A percentile compares a stretch with the other conserved stretches of the same genome.
Conservation (phyloP, 192 early-diverging fungal species). For the Backusella macrospora region DNA sequence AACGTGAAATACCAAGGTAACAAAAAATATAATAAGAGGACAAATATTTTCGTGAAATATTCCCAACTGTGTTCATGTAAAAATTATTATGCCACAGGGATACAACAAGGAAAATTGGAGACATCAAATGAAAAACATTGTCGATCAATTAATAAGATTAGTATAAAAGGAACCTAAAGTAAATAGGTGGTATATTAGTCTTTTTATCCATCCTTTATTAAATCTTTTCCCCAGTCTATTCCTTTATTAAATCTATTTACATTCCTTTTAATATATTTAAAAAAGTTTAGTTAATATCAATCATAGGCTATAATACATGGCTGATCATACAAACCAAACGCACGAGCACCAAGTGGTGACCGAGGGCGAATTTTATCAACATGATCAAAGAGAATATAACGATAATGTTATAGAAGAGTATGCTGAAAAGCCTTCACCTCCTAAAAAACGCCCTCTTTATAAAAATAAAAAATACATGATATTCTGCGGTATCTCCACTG, state of each 20-base stretch:
- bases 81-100: neutral
- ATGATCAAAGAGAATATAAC: slow-evolving; percentile 13
- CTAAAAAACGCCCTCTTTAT: slow-evolving; percentile 44
- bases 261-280: slow-evolving; percentile 1
- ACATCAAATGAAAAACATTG: neutral
- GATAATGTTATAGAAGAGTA: slow-evolving; percentile 41
- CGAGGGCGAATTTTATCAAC: slow-evolving; percentile 14
- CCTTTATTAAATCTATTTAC: neutral
- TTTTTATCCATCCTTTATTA: neutral
- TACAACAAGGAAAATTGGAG: neutral
- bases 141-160: neutral
- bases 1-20: neutral
- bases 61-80: neutral
- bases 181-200: neutral
- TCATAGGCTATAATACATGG: neutral
- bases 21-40: neutral
- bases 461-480: slow-evolving; percentile 56
- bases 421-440: slow-evolving; percentile 44
- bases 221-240: neutral
- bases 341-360: slow-evolving; percentile 16
- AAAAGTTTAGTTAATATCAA: neutral
- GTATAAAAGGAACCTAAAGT: neutral
- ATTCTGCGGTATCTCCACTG: slow-evolving; percentile 49
- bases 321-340: neutral
- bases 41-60: neutral